Base-by-base conservation (phyloP, 305 asterid species). In the Nicotiana rustica region DNA sequence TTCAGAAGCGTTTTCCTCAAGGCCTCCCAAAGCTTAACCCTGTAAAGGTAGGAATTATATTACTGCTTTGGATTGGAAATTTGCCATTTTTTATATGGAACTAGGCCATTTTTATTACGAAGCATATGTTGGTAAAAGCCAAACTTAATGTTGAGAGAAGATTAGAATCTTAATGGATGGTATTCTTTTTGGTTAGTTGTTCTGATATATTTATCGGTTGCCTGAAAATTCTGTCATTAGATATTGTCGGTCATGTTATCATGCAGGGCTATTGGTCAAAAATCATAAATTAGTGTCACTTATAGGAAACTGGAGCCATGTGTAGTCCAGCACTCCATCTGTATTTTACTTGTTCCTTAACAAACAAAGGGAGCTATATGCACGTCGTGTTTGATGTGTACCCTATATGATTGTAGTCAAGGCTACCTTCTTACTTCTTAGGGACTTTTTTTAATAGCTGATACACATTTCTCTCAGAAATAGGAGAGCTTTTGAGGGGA, bases 21-120 rank as follows among this genome's bases (percentile, higher is more conserved):
- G 98, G 99, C 85, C 91, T 95, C 80, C 99, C 98, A 5, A 96
- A 95, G 88, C 97, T 96, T 82, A 92, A 92, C 86, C 97, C 97
- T 76, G 92, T 92, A 76, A 92, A 95, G 98, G 99, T 93, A 88
- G 56, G 78, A 17, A 18, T 67, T 6, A 6, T 67, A 73, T 52
- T 75, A 76, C 17, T 75, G 21, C 64, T 15, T 55, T 55, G 65
- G 17, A 52, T 76, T 25, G 15, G 3, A 55, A 12, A 15, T 76
- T 29, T 76, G 44, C 17, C 80, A 52, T 76, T 76, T 73, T 31
- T 1, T 13, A 75, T 75, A 25, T 52, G 64, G 47, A 52, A 36
- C 10, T n/a, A n/a, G 77, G 77, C 31, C 25, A 67, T 67, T 55
- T 55, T 67, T 67, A 7, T 35, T 67, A 4, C 52, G 15, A 36